phyloP scores from a whole-genome alignment of 768 basidiomycete genomes.

The Crassisporium funariophilum region DNA sequence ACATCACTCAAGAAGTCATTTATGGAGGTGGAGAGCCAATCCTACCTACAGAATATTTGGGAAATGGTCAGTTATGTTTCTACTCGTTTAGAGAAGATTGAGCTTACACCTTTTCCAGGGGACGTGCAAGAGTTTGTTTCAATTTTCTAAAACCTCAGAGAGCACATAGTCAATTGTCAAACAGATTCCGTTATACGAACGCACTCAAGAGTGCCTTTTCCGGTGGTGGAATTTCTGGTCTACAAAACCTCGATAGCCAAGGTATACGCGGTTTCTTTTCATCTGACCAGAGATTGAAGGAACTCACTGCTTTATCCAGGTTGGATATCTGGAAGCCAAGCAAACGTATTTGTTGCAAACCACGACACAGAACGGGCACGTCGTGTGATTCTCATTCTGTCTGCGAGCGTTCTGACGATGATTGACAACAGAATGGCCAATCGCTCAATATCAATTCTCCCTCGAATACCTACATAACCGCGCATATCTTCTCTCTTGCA shows the following conservation, averaged over 20 bases:
- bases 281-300: too few relatives aligned
- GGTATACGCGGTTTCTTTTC: constrained; percentile 31
- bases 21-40: constrained; percentile 53
- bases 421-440: constrained; percentile 40
- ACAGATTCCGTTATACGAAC: constrained; percentile 60
- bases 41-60: constrained; percentile 57
- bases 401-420: background rate
- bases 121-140: constrained; percentile 62
- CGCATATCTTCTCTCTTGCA: constrained; percentile 64
- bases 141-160: background rate
- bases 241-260: constrained; percentile 53
- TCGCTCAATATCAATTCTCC: constrained; percentile 63
- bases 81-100: background rate
- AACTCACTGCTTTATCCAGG: constrained; percentile 32
- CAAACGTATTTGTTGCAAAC: constrained; percentile 69
- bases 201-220: constrained; percentile 55
- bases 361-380: constrained; percentile 68
- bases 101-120: constrained; percentile 38
- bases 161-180: background rate
- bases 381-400: background rate
- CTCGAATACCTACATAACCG: constrained; percentile 62
- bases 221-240: constrained; percentile 48
- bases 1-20: constrained; percentile 69
- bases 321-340: constrained; percentile 54
- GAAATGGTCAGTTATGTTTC: constrained; percentile 40